Percentiles rank a stretch among this genome's conserved stretches.
phyloP scores from a whole-genome alignment of 331 rosid genomes.

The Prunus yedoensis region DNA sequence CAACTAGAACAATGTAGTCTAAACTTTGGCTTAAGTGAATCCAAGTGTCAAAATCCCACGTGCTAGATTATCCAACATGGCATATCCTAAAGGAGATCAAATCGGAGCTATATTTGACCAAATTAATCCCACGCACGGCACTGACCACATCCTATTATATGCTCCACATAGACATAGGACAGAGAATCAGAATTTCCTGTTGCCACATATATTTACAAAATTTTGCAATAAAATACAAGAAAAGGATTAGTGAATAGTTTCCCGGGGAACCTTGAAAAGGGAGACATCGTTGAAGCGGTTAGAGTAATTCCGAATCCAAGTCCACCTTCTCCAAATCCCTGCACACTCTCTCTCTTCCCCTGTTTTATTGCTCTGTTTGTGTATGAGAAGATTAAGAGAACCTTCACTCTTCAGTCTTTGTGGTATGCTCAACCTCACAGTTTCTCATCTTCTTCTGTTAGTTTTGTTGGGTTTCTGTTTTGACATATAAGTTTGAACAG shows the following conservation, averaged over 20 bases:
- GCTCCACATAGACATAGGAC: background rate
- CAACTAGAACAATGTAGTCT: background rate
- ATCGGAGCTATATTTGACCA: background rate
- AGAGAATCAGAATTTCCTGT: background rate
- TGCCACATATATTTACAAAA: background rate
- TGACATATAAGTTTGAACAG: background rate
- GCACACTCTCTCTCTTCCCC: conserved; percentile 10
- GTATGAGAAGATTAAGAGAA: background rate
- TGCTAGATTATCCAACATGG: background rate
- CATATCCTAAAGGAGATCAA: background rate
- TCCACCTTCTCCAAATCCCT: conserved; percentile 9
- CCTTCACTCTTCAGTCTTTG: conserved; percentile 2
- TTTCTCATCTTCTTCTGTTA: conserved; percentile 8
- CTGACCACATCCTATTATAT: background rate
- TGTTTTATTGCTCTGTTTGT: conserved; percentile 20
- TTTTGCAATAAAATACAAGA: background rate
- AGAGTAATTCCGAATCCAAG: conserved; percentile 37
- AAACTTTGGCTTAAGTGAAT: background rate
- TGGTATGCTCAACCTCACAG: conserved; percentile 17
- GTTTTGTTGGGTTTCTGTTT: background rate
- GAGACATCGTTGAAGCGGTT: conserved; percentile 36
- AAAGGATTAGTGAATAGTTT: conserved; percentile 14
- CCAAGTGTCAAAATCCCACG: background rate
- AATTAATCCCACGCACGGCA: background rate
- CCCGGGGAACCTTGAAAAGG: conserved; percentile 41